Percentiles rank a stretch among this genome's conserved stretches.
These are phyloP conservation scores for Suhomyces tanzawaensis DNA, from an alignment of 805 yeast species.

Conservation along the genomic window DNA sequence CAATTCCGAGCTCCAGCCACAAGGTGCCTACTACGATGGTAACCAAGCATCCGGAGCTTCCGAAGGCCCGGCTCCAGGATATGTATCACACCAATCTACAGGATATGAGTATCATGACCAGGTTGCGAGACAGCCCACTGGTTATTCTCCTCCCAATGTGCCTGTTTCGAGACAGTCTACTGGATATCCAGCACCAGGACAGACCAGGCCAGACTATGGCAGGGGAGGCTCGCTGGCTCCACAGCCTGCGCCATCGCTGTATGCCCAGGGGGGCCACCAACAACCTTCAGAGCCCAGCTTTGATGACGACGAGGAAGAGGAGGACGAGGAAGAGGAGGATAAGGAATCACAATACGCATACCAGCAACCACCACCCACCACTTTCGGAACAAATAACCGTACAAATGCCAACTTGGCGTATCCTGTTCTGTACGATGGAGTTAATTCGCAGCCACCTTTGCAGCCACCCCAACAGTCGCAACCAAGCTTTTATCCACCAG, in stretches of 20 bases:
- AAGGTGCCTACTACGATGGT: too few species aligned
- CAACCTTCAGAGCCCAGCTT: constrained; percentile 12
- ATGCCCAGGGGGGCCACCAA: neutral
- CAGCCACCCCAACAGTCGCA: constrained; percentile 1
- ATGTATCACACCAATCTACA: constrained; percentile 1
- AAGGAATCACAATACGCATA: neutral
- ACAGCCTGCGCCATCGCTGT: neutral
- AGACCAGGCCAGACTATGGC: too few species aligned
- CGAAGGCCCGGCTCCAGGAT: neutral
- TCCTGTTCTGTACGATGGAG: constrained; percentile 6
- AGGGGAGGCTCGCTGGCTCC: too few species aligned
- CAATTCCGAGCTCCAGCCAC: too few species aligned
- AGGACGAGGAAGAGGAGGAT: neutral
- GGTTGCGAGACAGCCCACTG: neutral
- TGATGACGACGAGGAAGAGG: constrained; percentile 8
- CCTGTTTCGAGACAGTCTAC: neutral
- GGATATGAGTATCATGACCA: neutral
- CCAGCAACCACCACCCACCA: constrained; percentile 1
- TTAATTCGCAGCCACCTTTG: neutral
- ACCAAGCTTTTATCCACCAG: constrained; percentile 1
- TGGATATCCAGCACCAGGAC: constrained; percentile 3
- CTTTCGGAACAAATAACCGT: neutral
- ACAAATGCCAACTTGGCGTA: constrained; percentile 1
- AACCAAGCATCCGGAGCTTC: neutral
- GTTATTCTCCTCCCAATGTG: neutral